These are phyloP conservation scores for Vitis hybrid DNA, from an alignment of 177 flowering plant species.

Conservation along the genomic window DNA sequence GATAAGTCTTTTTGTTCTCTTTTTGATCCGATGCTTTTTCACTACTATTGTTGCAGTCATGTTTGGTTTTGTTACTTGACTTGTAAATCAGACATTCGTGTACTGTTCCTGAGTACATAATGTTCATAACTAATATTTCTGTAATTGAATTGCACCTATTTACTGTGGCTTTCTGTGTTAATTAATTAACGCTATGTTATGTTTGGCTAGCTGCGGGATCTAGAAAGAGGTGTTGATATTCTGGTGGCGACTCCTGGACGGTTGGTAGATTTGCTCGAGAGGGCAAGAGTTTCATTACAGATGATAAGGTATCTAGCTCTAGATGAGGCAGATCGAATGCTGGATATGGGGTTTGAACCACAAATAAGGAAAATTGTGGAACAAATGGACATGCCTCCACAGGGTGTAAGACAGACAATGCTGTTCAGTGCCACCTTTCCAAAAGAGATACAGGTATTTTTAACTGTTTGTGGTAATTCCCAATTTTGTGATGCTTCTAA, in stretches of 20 bases:
- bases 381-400: slow-evolving; percentile 81
- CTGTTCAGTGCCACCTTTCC: slow-evolving; percentile 89
- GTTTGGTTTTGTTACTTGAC: background rate
- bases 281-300: slow-evolving; percentile 70
- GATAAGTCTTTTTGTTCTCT: background rate
- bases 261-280: slow-evolving; percentile 73
- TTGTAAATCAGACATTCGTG: background rate
- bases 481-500: too few relatives aligned
- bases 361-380: slow-evolving; percentile 77
- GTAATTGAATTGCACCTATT: background rate
- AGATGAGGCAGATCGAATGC: slow-evolving; percentile 84
- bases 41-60: background rate
- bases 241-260: slow-evolving; percentile 88
- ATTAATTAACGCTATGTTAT: background rate
- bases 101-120: background rate
- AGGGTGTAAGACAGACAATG: slow-evolving; percentile 74
- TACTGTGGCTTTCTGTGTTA: background rate
- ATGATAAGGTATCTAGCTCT: slow-evolving; percentile 70
- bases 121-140: background rate
- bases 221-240: slow-evolving; percentile 82
- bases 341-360: slow-evolving; percentile 93
- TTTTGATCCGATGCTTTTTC: background rate
- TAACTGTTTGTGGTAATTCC: background rate
- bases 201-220: slow-evolving; percentile 55
- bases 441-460: slow-evolving; percentile 69